Evolutionary conservation across 129 eudicot species (phyloP).

Genomic region (Chrysanthemum lavandulifolium): DNA sequence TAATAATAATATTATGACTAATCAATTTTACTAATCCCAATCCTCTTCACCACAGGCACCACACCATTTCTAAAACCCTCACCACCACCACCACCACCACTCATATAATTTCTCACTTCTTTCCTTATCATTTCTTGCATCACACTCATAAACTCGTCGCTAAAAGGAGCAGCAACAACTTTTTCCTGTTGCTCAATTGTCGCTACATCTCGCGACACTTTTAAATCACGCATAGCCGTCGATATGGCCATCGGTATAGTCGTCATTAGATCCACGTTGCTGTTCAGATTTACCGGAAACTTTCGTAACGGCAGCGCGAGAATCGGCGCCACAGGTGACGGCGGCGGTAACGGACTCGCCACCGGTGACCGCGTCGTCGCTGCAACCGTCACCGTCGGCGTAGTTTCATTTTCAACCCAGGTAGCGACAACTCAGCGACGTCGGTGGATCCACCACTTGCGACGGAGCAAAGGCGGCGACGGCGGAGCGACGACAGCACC

Average conservation of each 20-base stretch:
- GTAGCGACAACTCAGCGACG: constrained; percentile 63
- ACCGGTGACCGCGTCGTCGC: constrained; percentile 17
- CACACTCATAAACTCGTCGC: constrained; percentile 63
- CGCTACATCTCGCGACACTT: constrained; percentile 27
- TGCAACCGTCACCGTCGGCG: constrained; percentile 21
- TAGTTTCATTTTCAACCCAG: constrained; percentile 46
- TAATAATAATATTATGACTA: constrained; percentile 25
- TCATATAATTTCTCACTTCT: constrained; percentile 82
- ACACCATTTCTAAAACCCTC: constrained; percentile 47
- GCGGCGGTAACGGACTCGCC: constrained; percentile 26
- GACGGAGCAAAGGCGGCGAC: background rate
- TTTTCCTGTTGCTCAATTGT: constrained; percentile 32
- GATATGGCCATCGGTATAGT: constrained; percentile 41
- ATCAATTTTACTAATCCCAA: constrained; percentile 77
- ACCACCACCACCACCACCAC: constrained; percentile 47
- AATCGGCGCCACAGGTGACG: constrained; percentile 21
- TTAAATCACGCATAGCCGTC: constrained; percentile 34
- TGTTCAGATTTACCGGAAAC: constrained; percentile 25
- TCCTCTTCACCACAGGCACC: constrained; percentile 55
- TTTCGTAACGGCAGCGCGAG: constrained; percentile 29
- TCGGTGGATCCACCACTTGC: constrained; percentile 42
- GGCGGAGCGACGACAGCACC: constrained; percentile 45
- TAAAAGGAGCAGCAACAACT: constrained; percentile 46
- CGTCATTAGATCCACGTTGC: constrained; percentile 22
- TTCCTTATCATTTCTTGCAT: constrained; percentile 89